These are phyloP conservation scores for Cyberlindnera samutprakarnensis DNA, from an alignment of 805 yeast genomes.

Conservation along the genomic window DNA sequence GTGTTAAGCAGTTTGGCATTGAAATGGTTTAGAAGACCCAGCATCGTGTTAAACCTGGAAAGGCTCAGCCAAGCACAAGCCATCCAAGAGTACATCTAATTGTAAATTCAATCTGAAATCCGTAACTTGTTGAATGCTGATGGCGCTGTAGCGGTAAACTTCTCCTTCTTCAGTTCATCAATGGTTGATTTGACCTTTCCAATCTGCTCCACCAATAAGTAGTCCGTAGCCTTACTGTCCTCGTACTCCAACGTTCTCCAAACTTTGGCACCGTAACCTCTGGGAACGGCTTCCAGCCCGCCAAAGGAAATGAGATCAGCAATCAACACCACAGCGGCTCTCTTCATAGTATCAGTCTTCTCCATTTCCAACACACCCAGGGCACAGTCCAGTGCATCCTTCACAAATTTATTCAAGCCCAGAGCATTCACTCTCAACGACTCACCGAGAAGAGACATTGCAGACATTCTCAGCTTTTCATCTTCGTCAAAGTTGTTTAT, in stretches of 20 bases:
- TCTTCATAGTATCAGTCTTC: slow-evolving; percentile 45
- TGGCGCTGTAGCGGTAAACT: slow-evolving; percentile 3
- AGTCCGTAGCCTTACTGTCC: slow-evolving; percentile 43
- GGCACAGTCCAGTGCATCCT: slow-evolving; percentile 65
- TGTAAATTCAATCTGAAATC: slow-evolving; percentile 3
- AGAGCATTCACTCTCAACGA: slow-evolving; percentile 52
- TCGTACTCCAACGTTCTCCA: slow-evolving; percentile 36
- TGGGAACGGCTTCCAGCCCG: slow-evolving; percentile 43
- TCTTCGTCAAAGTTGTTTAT: slow-evolving; percentile 38
- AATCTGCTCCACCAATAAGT: slow-evolving; percentile 55
- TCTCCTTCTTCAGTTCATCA: slow-evolving; percentile 15
- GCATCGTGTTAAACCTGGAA: slow-evolving; percentile 11
- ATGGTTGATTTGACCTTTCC: slow-evolving; percentile 26
- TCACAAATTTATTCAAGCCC: slow-evolving; percentile 40
- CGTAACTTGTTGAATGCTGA: slow-evolving; percentile 2
- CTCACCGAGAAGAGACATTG: slow-evolving; percentile 78
- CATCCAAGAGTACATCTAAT: slow-evolving; percentile 2
- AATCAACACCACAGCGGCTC: slow-evolving; percentile 67
- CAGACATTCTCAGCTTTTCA: slow-evolving; percentile 67
- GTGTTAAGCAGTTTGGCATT: slow-evolving; percentile 48
- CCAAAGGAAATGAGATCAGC: slow-evolving; percentile 48
- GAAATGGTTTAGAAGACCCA: slow-evolving; percentile 36
- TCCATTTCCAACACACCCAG: slow-evolving; percentile 67
- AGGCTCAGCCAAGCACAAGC: slow-evolving; percentile 3
- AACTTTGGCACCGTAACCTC: slow-evolving; percentile 36